A percentile compares a stretch with the other conserved stretches of the same genome.
Conservation (phyloP, 129 eudicot genomes). For the Silybum marianum region DNA sequence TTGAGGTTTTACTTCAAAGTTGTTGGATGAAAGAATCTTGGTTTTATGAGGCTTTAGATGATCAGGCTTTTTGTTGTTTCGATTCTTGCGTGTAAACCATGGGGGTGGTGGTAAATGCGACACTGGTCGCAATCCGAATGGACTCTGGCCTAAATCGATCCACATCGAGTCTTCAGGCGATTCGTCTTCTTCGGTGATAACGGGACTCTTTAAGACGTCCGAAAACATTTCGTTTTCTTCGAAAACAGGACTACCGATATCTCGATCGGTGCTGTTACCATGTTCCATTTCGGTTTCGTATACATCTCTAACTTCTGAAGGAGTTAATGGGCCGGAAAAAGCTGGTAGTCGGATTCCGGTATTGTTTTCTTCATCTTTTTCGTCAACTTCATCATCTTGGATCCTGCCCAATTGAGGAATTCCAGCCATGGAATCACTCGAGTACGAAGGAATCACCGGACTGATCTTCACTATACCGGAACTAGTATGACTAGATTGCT, state of each 20-base stretch:
- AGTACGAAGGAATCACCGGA: constrained; percentile 65
- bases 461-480: constrained; percentile 87
- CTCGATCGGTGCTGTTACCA: constrained; percentile 63
- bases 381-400: constrained; percentile 51
- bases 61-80: constrained; percentile 37
- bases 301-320: constrained; percentile 73
- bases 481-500: constrained; percentile 70
- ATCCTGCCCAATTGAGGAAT: constrained; percentile 48
- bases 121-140: constrained; percentile 53
- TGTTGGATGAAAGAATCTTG: constrained; percentile 50
- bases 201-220: constrained; percentile 85
- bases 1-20: constrained; percentile 62
- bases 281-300: constrained; percentile 72
- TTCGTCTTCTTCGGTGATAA: constrained; percentile 67
- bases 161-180: constrained; percentile 84
- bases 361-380: constrained; percentile 56
- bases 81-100: constrained; percentile 69
- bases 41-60: constrained; percentile 30
- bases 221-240: constrained; percentile 77
- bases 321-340: constrained; percentile 81
- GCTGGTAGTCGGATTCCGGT: constrained; percentile 74
- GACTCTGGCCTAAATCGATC: constrained; percentile 95
- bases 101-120: constrained; percentile 64
- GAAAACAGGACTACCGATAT: constrained; percentile 70
- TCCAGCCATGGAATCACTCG: constrained; percentile 72